Base-by-base conservation (phyloP, 495 filamentous ascomycete species). In the Xylaria telfairii region DNA sequence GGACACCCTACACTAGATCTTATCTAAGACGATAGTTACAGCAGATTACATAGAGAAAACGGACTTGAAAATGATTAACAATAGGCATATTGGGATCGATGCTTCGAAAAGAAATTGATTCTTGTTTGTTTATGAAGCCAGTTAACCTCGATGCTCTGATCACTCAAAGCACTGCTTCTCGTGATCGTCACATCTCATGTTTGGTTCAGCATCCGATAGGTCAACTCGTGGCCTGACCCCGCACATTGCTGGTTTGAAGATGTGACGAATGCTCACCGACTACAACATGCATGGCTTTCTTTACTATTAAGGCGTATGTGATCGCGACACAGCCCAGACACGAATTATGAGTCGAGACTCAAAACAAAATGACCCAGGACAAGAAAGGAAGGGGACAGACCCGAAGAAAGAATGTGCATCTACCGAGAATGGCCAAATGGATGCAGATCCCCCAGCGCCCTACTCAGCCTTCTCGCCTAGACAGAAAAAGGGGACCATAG, bases 401-500 rank as follows among this genome's bases (percentile, higher is more conserved):
- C 1, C 26, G 17, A 8, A 34, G 54, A 37, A n/a, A 6, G 17
- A 57, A 32, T 0, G 0, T 37, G n/a, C 28, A 17, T 0, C 13
- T 21, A 41, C 13, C 0, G 57, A 61, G 6, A 42, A 39, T 41
- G 57, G n/a, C n/a, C 34, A 1, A 7, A 10, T 3, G 3, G 37
- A 41, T 3, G 21, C 19, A 6, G 19, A 17, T 41, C 34, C 34
- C 8, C 6, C 57, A 39, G 0, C 34, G 4, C n/a, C 57, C 21
- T 61, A 41, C 57, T 42, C 57, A 17, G 12, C 57, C 4, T 61
- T 61, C 37, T 41, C 57, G 26, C 1, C n/a, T 3, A 39, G 57
- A 42, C 57, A 41, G 34, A 21, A 24, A 61, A 61, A 61, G 21
- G 32, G 57, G 75, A 69, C 83, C 65, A 72, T 81, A 28, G 61